These are phyloP conservation scores for Agrocybe chaxingu DNA, from an alignment of 768 basidiomycete species.

Conservation along the genomic window DNA sequence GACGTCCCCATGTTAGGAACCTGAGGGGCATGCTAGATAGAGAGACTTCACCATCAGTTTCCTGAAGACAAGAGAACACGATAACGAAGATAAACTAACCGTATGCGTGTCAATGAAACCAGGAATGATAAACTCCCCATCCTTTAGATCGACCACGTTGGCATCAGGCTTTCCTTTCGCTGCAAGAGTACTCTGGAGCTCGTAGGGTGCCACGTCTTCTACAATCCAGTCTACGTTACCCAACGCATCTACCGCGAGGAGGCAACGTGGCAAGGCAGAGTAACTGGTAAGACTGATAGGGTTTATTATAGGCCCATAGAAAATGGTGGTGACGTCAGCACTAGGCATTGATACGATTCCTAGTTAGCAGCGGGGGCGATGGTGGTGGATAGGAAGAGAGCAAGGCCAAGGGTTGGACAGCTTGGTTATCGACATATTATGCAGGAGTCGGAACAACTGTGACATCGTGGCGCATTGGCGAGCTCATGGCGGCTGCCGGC, in stretches of 20 bases:
- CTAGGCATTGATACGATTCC: not conserved
- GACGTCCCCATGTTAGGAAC: slow-evolving; percentile 69
- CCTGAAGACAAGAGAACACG: not conserved
- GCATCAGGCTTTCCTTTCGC: slow-evolving; percentile 47
- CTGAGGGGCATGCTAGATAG: slow-evolving; percentile 72
- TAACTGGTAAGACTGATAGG: slow-evolving; percentile 42
- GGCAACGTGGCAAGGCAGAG: slow-evolving; percentile 44
- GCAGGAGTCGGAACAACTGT: too few relatives aligned
- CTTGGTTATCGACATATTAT: not conserved
- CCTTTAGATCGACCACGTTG: slow-evolving; percentile 37
- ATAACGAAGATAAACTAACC: slow-evolving; percentile 40
- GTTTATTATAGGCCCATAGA: slow-evolving; percentile 57
- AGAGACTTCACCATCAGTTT: not conserved
- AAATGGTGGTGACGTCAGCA: slow-evolving; percentile 20
- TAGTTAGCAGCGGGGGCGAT: not conserved
- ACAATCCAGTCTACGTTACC: slow-evolving; percentile 71
- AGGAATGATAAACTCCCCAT: slow-evolving; percentile 75
- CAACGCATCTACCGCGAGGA: slow-evolving; percentile 47
- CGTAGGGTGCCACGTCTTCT: slow-evolving; percentile 46
- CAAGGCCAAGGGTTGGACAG: not conserved
- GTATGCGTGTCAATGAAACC: slow-evolving; percentile 93
- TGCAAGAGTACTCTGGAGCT: slow-evolving; percentile 47
- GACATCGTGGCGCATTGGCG: too few relatives aligned
- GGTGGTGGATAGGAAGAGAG: not conserved
- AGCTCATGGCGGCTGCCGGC: too few relatives aligned